Evolutionary conservation across 495 filamentous ascomycete genomes (phyloP), one percentile per base, ranked within the genome.

Genomic region (Neurospora sp.): DNA sequence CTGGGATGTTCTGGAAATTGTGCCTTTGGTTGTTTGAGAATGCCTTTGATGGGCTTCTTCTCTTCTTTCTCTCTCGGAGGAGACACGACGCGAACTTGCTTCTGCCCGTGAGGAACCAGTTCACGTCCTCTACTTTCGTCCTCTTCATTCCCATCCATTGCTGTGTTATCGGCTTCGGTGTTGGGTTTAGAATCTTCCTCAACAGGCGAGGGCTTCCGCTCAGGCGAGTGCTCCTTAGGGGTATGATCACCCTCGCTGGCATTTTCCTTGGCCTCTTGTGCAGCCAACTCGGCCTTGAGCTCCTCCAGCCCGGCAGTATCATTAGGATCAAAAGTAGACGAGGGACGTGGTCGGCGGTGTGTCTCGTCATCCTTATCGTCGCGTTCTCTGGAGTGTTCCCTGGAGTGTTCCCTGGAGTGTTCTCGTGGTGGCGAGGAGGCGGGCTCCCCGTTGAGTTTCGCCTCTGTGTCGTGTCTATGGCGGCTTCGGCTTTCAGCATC

Each of bases 1-100:
- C 91, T 88, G 0, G 88, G 86, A 39, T 96, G 89, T 76, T 96
- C 93, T 0, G 93, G 93, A 80, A 96, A 97, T 74, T 90, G 90
- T 31, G 86, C 84, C 4, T 87, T 89, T 0, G 93, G 93, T 42
- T 86, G 82, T 79, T 93, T 93, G 14, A 97, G 84, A 92, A 81
- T 82, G 73, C 79, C 79, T 69, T 79, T 79, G 76, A 81, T 80
- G 31, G 82, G 81, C 39, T 77, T 78, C 66, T 82, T 82, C 40
- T 85, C 83, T 18, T 80, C 78, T 75, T 85, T 86, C 16, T 86
- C 84, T 31, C 83, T 83, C 23, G 86, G 87, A 0, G 87, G 86
- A n/a, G 86, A 84, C 23, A 90, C 85, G 11, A 90, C 82, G 6
- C 88, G 87, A 42, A 86, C 83, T 75, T 83, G 82, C 72, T 82